Conservation (phyloP, 2,329 filamentous ascomycete species). For the Pseudocercospora musae region DNA sequence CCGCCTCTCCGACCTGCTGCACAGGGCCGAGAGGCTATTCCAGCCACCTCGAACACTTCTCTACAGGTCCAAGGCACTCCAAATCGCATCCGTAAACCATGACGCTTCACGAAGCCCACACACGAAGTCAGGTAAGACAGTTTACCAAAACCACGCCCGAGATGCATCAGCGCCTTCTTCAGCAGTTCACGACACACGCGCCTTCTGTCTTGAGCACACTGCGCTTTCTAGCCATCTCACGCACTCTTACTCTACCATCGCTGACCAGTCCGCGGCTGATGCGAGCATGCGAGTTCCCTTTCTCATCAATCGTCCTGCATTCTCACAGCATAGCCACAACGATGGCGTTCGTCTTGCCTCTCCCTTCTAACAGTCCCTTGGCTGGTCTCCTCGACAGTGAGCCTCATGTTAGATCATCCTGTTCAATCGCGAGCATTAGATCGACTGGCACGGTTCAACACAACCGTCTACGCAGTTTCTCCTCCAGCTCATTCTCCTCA, state of each 20-base stretch:
- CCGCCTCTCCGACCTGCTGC: neutral
- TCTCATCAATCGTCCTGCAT: constrained; percentile 3
- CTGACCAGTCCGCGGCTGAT: neutral
- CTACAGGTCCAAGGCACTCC: neutral
- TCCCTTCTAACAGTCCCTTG: constrained; percentile 9
- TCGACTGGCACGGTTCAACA: constrained; percentile 29
- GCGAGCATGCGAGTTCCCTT: neutral
- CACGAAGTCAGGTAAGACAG: neutral
- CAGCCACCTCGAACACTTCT: neutral
- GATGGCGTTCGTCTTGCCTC: constrained; percentile 13
- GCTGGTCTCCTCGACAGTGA: constrained; percentile 9
- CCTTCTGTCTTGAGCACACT: neutral
- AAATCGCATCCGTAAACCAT: neutral
- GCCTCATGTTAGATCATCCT: constrained; percentile 18
- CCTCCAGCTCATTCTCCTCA: constrained; percentile 29
- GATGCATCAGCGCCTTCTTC: neutral
- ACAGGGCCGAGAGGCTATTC: neutral
- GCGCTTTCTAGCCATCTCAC: neutral
- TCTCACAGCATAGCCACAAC: constrained; percentile 6
- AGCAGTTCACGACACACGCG: neutral
- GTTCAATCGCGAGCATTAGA: constrained; percentile 23
- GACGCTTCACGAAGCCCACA: neutral
- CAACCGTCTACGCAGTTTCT: constrained; percentile 27
- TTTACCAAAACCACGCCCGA: neutral
- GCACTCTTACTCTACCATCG: neutral